A percentile compares a stretch with the other conserved stretches of the same genome.
phyloP scores from a whole-genome alignment of 176 grass and related monocot species.

The Oropetium thomaeum region DNA sequence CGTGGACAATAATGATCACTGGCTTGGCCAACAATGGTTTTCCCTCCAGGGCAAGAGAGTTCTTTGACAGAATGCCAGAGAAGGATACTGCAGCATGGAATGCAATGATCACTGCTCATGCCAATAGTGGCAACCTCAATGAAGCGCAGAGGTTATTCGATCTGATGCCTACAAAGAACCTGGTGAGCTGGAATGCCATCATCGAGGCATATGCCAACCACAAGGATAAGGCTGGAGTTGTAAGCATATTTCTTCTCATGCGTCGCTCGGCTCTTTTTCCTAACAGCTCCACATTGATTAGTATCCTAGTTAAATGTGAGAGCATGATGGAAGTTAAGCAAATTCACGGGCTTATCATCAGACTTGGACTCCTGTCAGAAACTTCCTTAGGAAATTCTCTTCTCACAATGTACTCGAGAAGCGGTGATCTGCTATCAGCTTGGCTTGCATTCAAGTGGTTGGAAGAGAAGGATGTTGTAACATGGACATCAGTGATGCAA shows the following conservation, averaged over 20 bases:
- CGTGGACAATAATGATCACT: conserved; percentile 67
- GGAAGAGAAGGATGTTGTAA: conserved; percentile 50
- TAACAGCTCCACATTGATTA: conserved; percentile 14
- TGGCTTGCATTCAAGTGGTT: conserved; percentile 46
- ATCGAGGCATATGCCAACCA: conserved; percentile 42
- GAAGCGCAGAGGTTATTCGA: conserved; percentile 46
- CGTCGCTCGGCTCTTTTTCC: conserved; percentile 28
- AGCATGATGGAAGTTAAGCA: conserved; percentile 40
- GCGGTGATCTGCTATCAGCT: conserved; percentile 48
- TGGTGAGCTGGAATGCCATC: conserved; percentile 53
- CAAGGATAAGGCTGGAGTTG: background rate
- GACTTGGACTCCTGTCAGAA: conserved; percentile 48
- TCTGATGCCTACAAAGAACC: conserved; percentile 53
- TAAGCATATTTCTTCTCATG: conserved; percentile 31
- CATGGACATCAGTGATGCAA: conserved; percentile 70
- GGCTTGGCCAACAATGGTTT: conserved; percentile 58
- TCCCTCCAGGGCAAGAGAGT: conserved; percentile 28
- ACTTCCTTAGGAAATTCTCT: conserved; percentile 62
- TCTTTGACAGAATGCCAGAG: conserved; percentile 52
- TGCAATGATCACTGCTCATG: conserved; percentile 55
- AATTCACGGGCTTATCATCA: conserved; percentile 47
- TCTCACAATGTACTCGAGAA: conserved; percentile 71
- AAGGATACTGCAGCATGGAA: conserved; percentile 35
- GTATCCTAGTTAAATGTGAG: conserved; percentile 13
- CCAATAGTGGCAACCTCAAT: conserved; percentile 35